Conservation (phyloP, 2,329 filamentous ascomycete species). For the Claviceps maximensis region DNA sequence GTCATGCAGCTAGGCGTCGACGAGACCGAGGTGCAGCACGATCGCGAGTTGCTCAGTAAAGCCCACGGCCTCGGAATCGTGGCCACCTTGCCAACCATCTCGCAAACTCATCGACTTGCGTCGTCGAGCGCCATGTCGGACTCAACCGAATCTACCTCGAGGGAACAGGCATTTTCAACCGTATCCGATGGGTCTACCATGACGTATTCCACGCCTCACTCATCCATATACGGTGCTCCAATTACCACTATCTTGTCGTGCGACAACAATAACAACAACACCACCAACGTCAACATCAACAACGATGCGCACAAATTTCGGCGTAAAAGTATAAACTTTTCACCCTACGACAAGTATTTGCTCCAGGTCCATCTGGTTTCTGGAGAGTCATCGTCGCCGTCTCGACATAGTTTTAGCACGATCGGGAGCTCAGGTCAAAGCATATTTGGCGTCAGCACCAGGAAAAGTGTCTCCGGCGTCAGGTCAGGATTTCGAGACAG, state of each 20-base stretch:
- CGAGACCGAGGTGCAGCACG: conserved; percentile 26
- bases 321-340: conserved; percentile 31
- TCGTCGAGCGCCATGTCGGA: conserved; percentile 29
- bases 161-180: conserved; percentile 32
- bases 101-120: conserved; percentile 21
- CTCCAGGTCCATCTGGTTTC: conserved; percentile 29
- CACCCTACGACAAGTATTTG: conserved; percentile 39
- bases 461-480: conserved; percentile 31
- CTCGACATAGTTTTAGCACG: conserved; percentile 18
- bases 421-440: conserved; percentile 23
- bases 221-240: conserved; percentile 23
- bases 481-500: conserved; percentile 30
- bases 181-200: conserved; percentile 27
- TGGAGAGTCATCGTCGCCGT: conserved; percentile 30
- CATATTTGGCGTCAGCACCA: conserved; percentile 31
- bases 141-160: conserved; percentile 25
- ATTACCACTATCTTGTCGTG: conserved; percentile 8
- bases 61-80: conserved; percentile 24
- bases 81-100: conserved; percentile 11
- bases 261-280: not conserved
- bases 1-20: conserved; percentile 24
- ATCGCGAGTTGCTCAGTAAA: conserved; percentile 22
- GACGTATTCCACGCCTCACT: conserved; percentile 29
- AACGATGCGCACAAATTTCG: conserved; percentile 10
- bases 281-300: not conserved